Conservation (phyloP, 1,284 basidiomycete species). For the Malassezia slooffiae region DNA sequence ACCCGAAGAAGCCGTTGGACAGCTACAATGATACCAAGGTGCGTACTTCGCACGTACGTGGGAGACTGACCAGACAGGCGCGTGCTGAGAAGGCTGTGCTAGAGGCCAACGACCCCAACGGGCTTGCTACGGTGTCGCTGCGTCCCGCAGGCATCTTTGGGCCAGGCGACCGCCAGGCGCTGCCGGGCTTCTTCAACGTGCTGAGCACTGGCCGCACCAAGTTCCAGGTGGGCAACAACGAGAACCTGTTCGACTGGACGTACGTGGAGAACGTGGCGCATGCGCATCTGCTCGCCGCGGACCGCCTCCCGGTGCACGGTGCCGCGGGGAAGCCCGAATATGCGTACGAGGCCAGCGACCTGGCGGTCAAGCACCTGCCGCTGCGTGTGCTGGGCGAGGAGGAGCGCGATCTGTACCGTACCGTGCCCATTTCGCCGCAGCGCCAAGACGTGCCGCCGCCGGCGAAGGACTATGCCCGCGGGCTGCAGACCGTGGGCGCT, state of each 20-base stretch:
- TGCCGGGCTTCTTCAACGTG: conserved; percentile 68
- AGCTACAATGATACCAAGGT: conserved; percentile 96
- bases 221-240: conserved; percentile 87
- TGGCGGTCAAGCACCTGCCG: conserved; percentile 39
- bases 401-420: conserved; percentile 19
- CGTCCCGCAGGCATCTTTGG: conserved; percentile 96
- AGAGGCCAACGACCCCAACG: conserved; percentile 65
- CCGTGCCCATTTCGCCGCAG: conserved; percentile 31
- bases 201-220: conserved; percentile 69
- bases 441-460: conserved; percentile 27
- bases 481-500: conserved; percentile 25
- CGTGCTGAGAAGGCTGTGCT: conserved; percentile 70
- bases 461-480: conserved; percentile 35
- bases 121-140: conserved; percentile 75
- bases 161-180: conserved; percentile 80
- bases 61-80: too few relatives aligned
- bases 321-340: conserved; percentile 33
- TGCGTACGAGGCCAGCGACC: conserved; percentile 28
- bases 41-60: too few relatives aligned
- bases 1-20: conserved; percentile 67
- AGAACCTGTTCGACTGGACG: conserved; percentile 92
- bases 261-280: conserved; percentile 92
- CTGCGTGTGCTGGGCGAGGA: conserved; percentile 19
- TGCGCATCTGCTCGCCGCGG: conserved; percentile 86
- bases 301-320: conserved; percentile 55